Percentiles rank a stretch among this genome's conserved stretches.
Evolutionary conservation across 768 basidiomycete genomes (phyloP).

Genomic region (Rhizopogon vesiculosus): DNA sequence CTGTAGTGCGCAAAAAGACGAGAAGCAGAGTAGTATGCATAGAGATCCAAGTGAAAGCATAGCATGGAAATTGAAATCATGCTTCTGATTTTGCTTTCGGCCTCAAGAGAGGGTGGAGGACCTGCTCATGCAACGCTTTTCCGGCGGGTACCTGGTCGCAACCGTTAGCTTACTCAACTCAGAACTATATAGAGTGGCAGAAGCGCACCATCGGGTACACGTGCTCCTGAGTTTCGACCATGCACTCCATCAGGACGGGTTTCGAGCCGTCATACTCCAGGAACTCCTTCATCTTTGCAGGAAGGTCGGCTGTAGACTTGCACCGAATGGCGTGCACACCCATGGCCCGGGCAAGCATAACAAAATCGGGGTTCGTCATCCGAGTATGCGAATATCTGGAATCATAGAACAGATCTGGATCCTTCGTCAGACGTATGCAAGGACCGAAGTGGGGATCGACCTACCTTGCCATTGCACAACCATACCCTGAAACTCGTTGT

Average conservation of each 20-base stretch:
- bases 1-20: not conserved
- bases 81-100: slow-evolving; percentile 20
- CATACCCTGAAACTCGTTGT: slow-evolving; percentile 99
- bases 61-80: slow-evolving; percentile 6
- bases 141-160: slow-evolving; percentile 74
- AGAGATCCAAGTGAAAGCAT: not conserved
- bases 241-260: slow-evolving; percentile 89
- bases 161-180: not conserved
- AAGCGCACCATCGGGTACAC: slow-evolving; percentile 82
- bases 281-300: slow-evolving; percentile 98
- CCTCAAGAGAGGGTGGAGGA: slow-evolving; percentile 62
- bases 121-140: slow-evolving; percentile 89
- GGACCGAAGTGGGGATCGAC: slow-evolving; percentile 11
- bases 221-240: slow-evolving; percentile 80
- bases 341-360: slow-evolving; percentile 87
- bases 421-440: not conserved
- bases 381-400: slow-evolving; percentile 93
- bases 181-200: not conserved
- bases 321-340: slow-evolving; percentile 87
- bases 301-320: slow-evolving; percentile 65
- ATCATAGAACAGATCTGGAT: slow-evolving; percentile 88
- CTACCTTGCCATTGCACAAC: slow-evolving; percentile 97
- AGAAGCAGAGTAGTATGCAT: not conserved
- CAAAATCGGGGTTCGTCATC: slow-evolving; percentile 96
- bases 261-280: slow-evolving; percentile 85